Base-by-base conservation (phyloP, 108 stramenopile species). In the Cyclotella cryptica region DNA sequence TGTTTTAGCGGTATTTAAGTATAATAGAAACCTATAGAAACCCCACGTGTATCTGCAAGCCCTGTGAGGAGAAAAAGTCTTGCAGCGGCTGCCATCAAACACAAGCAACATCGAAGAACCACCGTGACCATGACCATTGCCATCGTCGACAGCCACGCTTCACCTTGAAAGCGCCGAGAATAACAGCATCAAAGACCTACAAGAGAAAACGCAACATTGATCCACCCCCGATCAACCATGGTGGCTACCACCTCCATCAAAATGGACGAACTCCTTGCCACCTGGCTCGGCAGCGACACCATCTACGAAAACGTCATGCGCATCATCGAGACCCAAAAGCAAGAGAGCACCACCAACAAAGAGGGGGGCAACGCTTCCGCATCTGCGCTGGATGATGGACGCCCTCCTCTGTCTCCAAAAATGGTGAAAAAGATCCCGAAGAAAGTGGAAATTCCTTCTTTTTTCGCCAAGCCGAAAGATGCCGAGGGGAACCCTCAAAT, bases 251-350 rank as follows among this genome's bases (percentile, higher is more conserved):
- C 89, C 44, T 84, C 89, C 19, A 89, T 91, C 14, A 94, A 94
- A 85, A 90, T 89, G 88, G 91, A 94, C 75, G 93, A 94, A 72
- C 88, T 94, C 47, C 81, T 94, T 29, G 88, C 90, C 41, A 78
- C 87, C 6, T 94, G 91, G 91, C 66, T 94, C 30, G 82, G 83
- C 39, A 85, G 74, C 65, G 93, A 94, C 70, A 86, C 83, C 22
- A 88, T 92, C 12, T 91, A 90, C 71, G 93, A 94, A 77, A 87
- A 83, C 54, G 85, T 92, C 1, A 55, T 89, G 55, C 72, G 78
- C 7, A 75, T 92, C 59, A 88, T 92, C 59, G 91, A 92, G 70
- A 81, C 79, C 35, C 87, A 89, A 70, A 85, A 85, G 19, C 46
- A 63, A 29, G 53, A 41, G 29, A 21, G 63, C 30, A 28, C 61